Evolutionary conservation across 306 rosid genomes (phyloP), one percentile per base, ranked within the genome.

Genomic region (Lathyrus tuberosus): DNA sequence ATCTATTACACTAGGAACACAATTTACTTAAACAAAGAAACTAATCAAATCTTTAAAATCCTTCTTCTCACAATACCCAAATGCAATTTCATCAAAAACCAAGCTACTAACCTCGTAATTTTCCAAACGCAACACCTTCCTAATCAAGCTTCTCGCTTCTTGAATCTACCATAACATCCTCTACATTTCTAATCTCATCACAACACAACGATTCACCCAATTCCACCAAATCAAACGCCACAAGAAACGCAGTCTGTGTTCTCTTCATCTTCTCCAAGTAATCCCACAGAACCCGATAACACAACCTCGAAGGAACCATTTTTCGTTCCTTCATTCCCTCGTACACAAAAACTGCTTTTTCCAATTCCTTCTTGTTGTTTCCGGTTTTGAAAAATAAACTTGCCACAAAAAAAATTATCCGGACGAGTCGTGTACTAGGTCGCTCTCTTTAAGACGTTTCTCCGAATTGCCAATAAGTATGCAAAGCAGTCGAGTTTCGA

Each of bases 11-110:
- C 78, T 82, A 0, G 97, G 97, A 16, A 47, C 67, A 74, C 84
- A 59, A 57, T 78, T 79, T 15, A 83, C 82, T 60, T 87, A 92
- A 49, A 79, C 56, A 79, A 83, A 88, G 81, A 94, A 88, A 83
- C 91, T 83, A 79, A 94, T 65, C 54, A 87, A 68, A 83, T 94
- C 98, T 28, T 83, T 83, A 22, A 90, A 91, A 69, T 91, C 91
- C 80, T 66, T 90, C 89, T 84, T 88, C 72, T 90, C 87, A 83
- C 99, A 91, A 77, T 91, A 90, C 31, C 92, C 92, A 70, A 59
- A 73, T 13, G 90, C 86, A 83, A 91, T 73, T 63, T 83, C 95
- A 84, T 88, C 82, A 37, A 84, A 76, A 78, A 84, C 80, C 14
- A 71, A 75, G 37, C 77, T 38, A 53, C 83, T 84, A 66, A 83